Conservation (phyloP, 2,329 filamentous ascomycete genomes). For the Emmonsiellopsis sp. region DNA sequence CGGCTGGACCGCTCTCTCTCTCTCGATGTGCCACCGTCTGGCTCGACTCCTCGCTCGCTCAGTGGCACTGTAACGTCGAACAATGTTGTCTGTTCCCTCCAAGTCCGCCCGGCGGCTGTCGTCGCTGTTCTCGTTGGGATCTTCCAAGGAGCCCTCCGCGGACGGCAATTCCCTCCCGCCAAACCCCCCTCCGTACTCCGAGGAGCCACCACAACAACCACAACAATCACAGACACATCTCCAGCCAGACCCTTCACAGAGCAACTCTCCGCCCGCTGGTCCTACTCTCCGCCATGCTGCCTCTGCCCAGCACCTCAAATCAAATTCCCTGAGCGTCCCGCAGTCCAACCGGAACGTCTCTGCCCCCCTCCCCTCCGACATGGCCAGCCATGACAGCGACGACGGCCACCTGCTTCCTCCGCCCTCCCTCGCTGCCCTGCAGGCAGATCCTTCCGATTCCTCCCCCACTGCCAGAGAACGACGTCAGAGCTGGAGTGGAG, state of each 20-base stretch:
- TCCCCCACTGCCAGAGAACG: slow-evolving; percentile 28
- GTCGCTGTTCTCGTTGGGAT: slow-evolving; percentile 35
- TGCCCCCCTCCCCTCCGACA: slow-evolving; percentile 14
- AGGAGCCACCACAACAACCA: background rate
- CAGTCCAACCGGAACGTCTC: slow-evolving; percentile 11
- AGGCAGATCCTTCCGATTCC: slow-evolving; percentile 27
- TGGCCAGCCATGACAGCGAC: slow-evolving; percentile 15
- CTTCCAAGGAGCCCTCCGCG: slow-evolving; percentile 22
- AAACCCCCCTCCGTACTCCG: background rate
- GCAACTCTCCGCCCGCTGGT: background rate
- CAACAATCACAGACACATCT: background rate
- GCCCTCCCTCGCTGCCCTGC: slow-evolving; percentile 30
- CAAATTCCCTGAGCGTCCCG: background rate
- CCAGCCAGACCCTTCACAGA: background rate
- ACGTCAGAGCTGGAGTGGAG: slow-evolving; percentile 26
- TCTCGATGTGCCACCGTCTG: too few species aligned
- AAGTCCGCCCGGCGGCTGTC: slow-evolving; percentile 38
- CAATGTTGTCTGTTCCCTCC: slow-evolving; percentile 28
- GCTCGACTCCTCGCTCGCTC: background rate
- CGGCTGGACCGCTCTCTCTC: too few species aligned
- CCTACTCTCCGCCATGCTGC: slow-evolving; percentile 7
- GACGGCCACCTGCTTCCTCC: slow-evolving; percentile 25
- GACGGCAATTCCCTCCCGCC: background rate
- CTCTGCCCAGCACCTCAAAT: slow-evolving; percentile 11
- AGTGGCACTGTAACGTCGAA: background rate